A percentile compares a stretch with the other conserved stretches of the same genome.
These are phyloP conservation scores for Acacia confusa DNA, from an alignment of 306 rosid genomes.

Conservation along the genomic window DNA sequence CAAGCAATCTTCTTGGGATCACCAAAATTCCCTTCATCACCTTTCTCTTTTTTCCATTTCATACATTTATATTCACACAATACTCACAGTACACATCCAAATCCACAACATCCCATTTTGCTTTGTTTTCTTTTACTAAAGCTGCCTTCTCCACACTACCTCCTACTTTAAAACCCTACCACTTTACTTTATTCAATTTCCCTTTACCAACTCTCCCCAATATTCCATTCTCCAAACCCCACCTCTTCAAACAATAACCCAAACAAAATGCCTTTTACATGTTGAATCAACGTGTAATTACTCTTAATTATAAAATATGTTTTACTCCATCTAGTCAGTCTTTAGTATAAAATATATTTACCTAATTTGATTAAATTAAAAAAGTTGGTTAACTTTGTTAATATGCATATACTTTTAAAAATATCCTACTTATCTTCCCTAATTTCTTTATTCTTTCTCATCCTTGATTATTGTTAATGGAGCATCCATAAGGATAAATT, in stretches of 20 bases:
- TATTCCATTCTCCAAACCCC: conserved; percentile 28
- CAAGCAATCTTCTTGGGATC: conserved; percentile 77
- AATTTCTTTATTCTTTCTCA: no score
- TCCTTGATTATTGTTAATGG: no score
- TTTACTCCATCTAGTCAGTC: no score
- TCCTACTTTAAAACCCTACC: conserved; percentile 22
- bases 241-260: conserved; percentile 14
- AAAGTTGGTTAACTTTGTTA: no score
- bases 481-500: no score
- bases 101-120: conserved; percentile 39
- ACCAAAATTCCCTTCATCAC: conserved; percentile 51
- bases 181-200: conserved; percentile 25
- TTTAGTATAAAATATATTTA: no score
- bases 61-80: conserved; percentile 15
- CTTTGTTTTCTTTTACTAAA: conserved; percentile 75
- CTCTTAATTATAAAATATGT: not conserved
- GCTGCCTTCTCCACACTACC: conserved; percentile 49
- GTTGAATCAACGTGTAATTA: not conserved
- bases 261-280: not conserved
- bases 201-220: conserved; percentile 40
- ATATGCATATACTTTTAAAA: no score
- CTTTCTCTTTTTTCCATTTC: conserved; percentile 46
- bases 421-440: no score
- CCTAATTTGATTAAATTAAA: no score
- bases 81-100: conserved; percentile 37